phyloP scores from a whole-genome alignment of 306 rosid species.

The Cyamopsis tetragonoloba region DNA sequence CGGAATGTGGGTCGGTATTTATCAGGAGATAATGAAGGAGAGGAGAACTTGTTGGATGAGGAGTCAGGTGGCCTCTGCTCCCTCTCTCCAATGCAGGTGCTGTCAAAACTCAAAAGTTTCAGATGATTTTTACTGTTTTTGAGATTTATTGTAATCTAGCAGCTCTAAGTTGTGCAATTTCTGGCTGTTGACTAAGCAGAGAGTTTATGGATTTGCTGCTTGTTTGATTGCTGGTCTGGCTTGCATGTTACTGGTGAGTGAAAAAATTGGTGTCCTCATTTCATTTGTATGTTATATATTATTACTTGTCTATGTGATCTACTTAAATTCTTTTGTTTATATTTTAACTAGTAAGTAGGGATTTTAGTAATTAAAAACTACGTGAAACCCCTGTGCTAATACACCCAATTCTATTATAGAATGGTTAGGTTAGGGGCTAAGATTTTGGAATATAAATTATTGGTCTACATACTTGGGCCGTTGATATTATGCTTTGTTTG shows the following conservation, averaged over 20 bases:
- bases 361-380: neutral
- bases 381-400: neutral
- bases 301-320: neutral
- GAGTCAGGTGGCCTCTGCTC: constrained; percentile 59
- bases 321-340: neutral
- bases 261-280: neutral
- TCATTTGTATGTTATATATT: neutral
- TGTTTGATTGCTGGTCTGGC: constrained; percentile 66
- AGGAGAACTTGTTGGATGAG: constrained; percentile 51
- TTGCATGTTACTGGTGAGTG: constrained; percentile 79
- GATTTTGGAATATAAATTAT: neutral
- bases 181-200: constrained; percentile 54
- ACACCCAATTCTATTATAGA: neutral
- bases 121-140: neutral
- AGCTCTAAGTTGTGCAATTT: constrained; percentile 11
- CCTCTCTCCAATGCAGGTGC: constrained; percentile 77
- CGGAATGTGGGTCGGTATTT: constrained; percentile 48
- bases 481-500: neutral
- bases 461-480: neutral
- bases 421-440: neutral
- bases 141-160: neutral
- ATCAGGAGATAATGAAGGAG: constrained; percentile 48
- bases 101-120: neutral
- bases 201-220: constrained; percentile 79
- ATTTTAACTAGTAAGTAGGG: neutral